Evolutionary conservation across 1,284 basidiomycete species (phyloP).

Genomic region (Trichosporon ovoides): DNA sequence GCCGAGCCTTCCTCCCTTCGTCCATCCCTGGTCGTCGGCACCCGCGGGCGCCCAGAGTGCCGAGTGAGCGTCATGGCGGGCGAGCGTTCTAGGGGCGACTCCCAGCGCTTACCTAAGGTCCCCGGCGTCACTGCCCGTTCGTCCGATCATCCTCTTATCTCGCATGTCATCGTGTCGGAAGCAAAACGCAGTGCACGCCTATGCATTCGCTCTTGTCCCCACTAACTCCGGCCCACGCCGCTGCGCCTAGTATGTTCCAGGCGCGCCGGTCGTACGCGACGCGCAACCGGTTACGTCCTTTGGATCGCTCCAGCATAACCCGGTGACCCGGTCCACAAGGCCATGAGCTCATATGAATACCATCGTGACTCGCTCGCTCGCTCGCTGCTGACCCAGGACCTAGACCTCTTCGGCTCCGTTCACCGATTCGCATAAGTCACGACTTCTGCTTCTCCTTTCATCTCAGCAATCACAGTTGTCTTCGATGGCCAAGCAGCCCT

Average conservation of each 20-base stretch:
- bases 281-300: neutral
- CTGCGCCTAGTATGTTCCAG: conserved; percentile 3
- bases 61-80: no score
- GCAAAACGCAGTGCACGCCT: no score
- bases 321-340: neutral
- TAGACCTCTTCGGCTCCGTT: neutral
- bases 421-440: neutral
- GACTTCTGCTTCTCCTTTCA: neutral
- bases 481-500: conserved; percentile 20
- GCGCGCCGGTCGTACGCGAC: conserved; percentile 1
- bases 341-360: conserved; percentile 5
- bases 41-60: no score
- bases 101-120: neutral
- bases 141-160: neutral
- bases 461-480: neutral
- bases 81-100: no score
- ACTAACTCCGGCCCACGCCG: neutral
- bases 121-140: conserved; percentile 1
- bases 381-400: no score
- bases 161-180: neutral
- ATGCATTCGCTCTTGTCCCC: neutral
- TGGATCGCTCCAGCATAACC: neutral
- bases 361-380: conserved; percentile 1
- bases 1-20: no score
- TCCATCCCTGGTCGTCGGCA: no score